Conservation (phyloP, 768 basidiomycete genomes). For the Tephrocybe sp. region DNA sequence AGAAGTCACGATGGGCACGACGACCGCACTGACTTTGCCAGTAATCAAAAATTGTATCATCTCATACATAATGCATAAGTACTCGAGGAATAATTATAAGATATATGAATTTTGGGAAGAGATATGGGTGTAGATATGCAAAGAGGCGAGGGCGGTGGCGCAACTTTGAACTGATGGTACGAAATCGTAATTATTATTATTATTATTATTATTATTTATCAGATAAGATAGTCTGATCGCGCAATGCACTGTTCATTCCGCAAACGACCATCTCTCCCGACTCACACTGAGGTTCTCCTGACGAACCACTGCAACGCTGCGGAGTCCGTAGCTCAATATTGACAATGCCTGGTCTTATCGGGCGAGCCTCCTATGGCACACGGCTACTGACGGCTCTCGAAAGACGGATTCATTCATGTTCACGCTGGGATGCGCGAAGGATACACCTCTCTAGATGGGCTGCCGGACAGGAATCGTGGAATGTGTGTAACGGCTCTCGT, state of each 20-base stretch:
- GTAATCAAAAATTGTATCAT: no score
- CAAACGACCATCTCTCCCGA: neutral
- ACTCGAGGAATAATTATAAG: no score
- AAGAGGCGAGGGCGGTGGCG: no score
- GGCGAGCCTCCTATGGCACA: neutral
- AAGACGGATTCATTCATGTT: slow-evolving; percentile 1
- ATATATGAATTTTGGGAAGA: no score
- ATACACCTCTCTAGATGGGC: slow-evolving; percentile 3
- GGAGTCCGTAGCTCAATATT: neutral
- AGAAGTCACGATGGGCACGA: no score
- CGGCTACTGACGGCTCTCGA: neutral
- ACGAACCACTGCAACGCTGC: neutral
- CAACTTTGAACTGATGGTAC: no score
- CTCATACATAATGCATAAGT: no score
- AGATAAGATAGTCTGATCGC: slow-evolving; percentile 2
- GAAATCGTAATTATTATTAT: no score
- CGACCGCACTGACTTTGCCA: no score
- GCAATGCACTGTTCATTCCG: neutral
- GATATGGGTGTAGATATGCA: no score
- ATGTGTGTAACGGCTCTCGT: neutral
- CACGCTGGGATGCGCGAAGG: slow-evolving; percentile 4
- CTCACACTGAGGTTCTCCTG: neutral
- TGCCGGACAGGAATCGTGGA: neutral
- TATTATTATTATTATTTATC: neutral
- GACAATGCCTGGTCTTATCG: slow-evolving; percentile 1